These are phyloP conservation scores for Coemansia sp. DNA, from an alignment of 192 early-diverging fungal species.

Conservation along the genomic window DNA sequence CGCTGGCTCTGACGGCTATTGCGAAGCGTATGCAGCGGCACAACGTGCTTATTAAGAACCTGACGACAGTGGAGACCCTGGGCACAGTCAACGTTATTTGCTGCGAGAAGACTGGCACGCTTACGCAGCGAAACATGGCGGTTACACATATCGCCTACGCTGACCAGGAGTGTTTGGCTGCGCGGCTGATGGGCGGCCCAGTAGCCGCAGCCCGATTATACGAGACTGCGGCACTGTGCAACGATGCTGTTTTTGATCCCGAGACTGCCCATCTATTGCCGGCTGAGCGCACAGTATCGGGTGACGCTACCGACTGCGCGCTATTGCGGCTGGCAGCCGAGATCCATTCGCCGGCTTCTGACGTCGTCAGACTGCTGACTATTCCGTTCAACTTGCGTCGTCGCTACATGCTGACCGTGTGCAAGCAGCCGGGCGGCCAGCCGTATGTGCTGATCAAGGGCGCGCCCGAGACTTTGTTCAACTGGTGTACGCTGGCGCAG, in stretches of 20 bases:
- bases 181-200: background rate
- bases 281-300: slow-evolving; percentile 64
- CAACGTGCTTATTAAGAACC: slow-evolving; percentile 76
- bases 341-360: slow-evolving; percentile 8
- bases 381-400: slow-evolving; percentile 79
- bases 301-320: slow-evolving; percentile 88
- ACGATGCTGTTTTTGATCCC: slow-evolving; percentile 66
- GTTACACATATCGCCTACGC: slow-evolving; percentile 37
- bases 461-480: slow-evolving; percentile 74
- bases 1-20: slow-evolving; percentile 74
- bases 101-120: slow-evolving; percentile 93
- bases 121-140: slow-evolving; percentile 81
- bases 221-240: slow-evolving; percentile 64
- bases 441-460: slow-evolving; percentile 73
- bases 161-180: slow-evolving; percentile 32
- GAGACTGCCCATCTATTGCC: slow-evolving; percentile 55
- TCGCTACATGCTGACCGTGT: slow-evolving; percentile 68
- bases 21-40: slow-evolving; percentile 73
- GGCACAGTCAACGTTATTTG: slow-evolving; percentile 74
- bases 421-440: slow-evolving; percentile 16
- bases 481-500: slow-evolving; percentile 51
- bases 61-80: slow-evolving; percentile 88
- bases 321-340: slow-evolving; percentile 69
- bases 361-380: slow-evolving; percentile 46
- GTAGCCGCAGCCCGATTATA: slow-evolving; percentile 34